Evolutionary conservation across 495 filamentous ascomycete species (phyloP).

Genomic region (Xylaria sp.): DNA sequence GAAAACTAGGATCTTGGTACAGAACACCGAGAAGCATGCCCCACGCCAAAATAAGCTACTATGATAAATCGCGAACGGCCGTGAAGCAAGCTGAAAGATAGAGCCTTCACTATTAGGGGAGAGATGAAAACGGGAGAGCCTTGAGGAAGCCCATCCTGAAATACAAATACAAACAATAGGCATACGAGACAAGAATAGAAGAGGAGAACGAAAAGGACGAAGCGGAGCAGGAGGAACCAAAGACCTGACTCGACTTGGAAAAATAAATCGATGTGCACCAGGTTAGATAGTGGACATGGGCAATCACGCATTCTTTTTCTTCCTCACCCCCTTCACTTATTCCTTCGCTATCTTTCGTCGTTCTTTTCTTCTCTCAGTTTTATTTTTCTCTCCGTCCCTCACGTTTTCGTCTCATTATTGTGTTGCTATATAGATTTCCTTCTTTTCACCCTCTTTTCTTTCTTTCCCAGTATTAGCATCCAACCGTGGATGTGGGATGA

Average conservation of each 20-base stretch:
- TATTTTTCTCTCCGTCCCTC: neutral
- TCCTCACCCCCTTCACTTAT: neutral
- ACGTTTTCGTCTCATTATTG: neutral
- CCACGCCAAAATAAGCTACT: neutral
- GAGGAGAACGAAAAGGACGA: neutral
- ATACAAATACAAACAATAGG: neutral
- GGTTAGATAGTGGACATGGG: neutral
- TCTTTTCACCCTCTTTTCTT: neutral
- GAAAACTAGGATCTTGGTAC: neutral
- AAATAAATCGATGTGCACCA: neutral
- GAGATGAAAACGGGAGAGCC: neutral
- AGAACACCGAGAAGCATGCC: neutral
- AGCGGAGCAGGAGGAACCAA: neutral
- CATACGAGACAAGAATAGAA: conserved; percentile 1
- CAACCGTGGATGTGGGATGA: conserved; percentile 1
- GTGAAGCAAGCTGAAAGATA: neutral
- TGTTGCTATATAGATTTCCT: neutral
- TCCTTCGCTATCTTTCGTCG: neutral
- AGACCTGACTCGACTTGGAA: conserved; percentile 6
- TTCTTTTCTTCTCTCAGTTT: neutral
- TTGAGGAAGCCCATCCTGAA: neutral
- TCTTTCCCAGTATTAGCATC: neutral
- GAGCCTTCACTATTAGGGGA: neutral
- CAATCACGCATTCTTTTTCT: neutral
- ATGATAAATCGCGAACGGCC: neutral